Evolutionary conservation across 768 basidiomycete genomes (phyloP).

Genomic region (Lactifluus pinguis): DNA sequence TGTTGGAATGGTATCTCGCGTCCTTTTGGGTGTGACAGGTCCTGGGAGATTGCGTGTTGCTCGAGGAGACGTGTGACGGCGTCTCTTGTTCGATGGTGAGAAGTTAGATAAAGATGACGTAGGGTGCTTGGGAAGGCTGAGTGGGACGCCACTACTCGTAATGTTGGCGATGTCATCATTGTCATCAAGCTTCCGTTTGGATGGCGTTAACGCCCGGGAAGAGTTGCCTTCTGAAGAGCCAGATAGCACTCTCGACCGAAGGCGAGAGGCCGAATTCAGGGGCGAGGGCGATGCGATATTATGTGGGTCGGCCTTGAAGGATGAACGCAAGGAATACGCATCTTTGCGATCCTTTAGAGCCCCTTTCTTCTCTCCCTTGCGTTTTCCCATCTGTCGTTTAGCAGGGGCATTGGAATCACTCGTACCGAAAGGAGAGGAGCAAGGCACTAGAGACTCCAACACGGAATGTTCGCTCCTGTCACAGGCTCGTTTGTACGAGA

Average conservation of each 20-base stretch:
- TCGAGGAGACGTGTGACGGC: not conserved
- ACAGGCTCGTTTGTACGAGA: not conserved
- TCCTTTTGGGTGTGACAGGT: slow-evolving; percentile 3
- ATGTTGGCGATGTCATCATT: not conserved
- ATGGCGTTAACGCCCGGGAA: not conserved
- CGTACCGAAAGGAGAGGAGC: not conserved
- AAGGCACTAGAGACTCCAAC: not conserved
- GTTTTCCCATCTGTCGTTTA: not conserved
- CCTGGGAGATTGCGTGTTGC: not conserved
- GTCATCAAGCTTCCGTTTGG: slow-evolving; percentile 12
- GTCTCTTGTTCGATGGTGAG: not conserved
- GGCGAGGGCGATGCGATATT: not conserved
- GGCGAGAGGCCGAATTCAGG: not conserved
- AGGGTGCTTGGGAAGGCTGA: slow-evolving; percentile 7
- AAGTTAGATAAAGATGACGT: not conserved
- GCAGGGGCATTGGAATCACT: not conserved
- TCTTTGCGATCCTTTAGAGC: not conserved
- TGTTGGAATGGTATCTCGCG: slow-evolving; percentile 4
- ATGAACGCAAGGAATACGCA: not conserved
- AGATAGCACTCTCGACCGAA: not conserved
- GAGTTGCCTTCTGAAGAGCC: not conserved
- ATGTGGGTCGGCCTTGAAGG: not conserved
- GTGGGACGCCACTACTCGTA: slow-evolving; percentile 11
- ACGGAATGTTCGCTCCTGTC: not conserved
- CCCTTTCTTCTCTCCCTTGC: not conserved